Evolutionary conservation across 306 rosid genomes (phyloP).

Genomic region (Alnus glutinosa): DNA sequence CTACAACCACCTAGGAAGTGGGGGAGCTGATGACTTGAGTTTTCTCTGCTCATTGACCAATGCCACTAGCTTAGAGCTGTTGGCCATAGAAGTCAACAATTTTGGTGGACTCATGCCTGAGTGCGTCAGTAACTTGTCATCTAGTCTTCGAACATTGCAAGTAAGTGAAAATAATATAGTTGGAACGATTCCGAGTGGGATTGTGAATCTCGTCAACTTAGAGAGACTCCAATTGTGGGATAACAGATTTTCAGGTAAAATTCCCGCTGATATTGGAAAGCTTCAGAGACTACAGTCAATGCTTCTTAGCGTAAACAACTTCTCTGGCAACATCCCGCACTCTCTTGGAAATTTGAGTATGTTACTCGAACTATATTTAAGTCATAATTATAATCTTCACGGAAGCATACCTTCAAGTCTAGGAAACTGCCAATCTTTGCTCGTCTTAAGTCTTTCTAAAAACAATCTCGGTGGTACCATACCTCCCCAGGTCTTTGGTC

Average conservation of each 20-base stretch:
- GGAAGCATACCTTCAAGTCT: too few relatives aligned
- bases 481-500: too few relatives aligned
- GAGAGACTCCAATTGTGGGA: not conserved
- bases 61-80: not conserved
- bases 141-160: not conserved
- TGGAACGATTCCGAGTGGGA: not conserved
- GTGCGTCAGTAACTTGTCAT: not conserved
- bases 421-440: too few relatives aligned
- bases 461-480: too few relatives aligned
- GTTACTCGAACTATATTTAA: too few relatives aligned
- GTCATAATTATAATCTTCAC: too few relatives aligned
- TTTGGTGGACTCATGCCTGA: not conserved
- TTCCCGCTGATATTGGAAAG: not conserved
- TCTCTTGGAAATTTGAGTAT: not conserved
- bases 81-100: not conserved
- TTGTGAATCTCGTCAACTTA: not conserved
- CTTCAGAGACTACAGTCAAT: not conserved
- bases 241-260: not conserved
- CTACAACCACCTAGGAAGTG: not conserved
- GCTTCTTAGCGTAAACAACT: accelerated
- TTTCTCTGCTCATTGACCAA: not conserved
- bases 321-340: not conserved
- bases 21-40: not conserved
- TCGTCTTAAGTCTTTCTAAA: too few relatives aligned
- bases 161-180: not conserved